Evolutionary conservation across 2,329 filamentous ascomycete species (phyloP), one percentile per base, ranked within the genome.

Genomic region (Neocatenulostroma microsporum): DNA sequence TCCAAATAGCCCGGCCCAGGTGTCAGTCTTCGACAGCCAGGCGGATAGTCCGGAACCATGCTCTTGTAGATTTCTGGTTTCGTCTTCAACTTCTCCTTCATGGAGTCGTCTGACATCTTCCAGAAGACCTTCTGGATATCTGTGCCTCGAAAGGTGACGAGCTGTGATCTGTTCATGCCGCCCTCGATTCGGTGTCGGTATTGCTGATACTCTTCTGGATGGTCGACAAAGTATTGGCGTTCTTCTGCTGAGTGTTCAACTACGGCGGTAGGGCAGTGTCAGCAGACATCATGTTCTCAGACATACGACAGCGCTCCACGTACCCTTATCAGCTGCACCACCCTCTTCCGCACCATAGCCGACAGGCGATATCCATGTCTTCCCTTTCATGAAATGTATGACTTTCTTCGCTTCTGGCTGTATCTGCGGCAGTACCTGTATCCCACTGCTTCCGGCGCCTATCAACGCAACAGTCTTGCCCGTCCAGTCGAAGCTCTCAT

Each of bases 151-250:
- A 15, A 24, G 8, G 14, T 19, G 49, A 70, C 63, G 20, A 63
- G 64, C 55, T 71, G 72, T 5, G 64, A 59, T 24, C 61, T 59
- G 40, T 69, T 70, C 9, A 73, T 55, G 39, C 65, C 62, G 34
- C 56, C 58, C 39, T 67, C 63, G 34, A 66, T 60, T 33, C 58
- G 52, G 46, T 62, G 64, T 42, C 61, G 57, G 40, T 66, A 66
- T 39, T 61, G 58, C 21, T 62, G 54, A 33, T 64, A 63, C 21
- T 58, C 57, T 17, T 56, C 49, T 2, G 62, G 61, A 2, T 58
- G 37, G 36, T 63, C 67, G 27, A 51, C 49, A 39, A 67, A 68
- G 45, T 69, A 69, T 17, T 55, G 49, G 4, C 64, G 62, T 13
- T 62, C 55, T 37, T 60, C 57, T 5, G 55, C 61, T 4, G 67